These are phyloP conservation scores for Phycomyces blakesleeanus DNA, from an alignment of 192 early-diverging fungal genomes.

Conservation along the genomic window DNA sequence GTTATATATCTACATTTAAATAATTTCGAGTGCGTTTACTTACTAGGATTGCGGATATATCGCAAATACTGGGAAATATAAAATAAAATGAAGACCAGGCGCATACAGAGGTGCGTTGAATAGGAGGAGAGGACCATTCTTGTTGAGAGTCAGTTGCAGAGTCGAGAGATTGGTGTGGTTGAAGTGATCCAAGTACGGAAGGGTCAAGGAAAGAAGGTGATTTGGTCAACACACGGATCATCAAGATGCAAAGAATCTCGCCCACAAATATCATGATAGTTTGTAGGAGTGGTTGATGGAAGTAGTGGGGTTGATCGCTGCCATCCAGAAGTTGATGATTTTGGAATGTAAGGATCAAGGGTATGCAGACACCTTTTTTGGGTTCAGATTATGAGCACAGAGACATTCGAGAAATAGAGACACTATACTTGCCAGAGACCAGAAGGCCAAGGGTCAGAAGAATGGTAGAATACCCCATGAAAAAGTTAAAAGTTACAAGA, in stretches of 20 bases:
- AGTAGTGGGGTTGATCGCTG: not conserved
- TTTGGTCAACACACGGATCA: constrained; percentile 22
- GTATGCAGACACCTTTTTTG: constrained; percentile 26
- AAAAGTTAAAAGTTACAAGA: not conserved
- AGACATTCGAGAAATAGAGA: not conserved
- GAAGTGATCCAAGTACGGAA: constrained; percentile 15
- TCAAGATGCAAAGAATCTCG: constrained; percentile 24
- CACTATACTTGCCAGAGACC: constrained; percentile 9
- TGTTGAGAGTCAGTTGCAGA: not conserved
- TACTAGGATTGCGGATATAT: constrained; percentile 24
- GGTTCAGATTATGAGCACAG: not conserved
- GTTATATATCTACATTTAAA: not conserved
- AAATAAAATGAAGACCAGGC: constrained; percentile 18
- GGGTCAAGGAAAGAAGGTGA: constrained; percentile 14
- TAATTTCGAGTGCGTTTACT: not conserved
- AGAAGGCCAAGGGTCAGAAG: constrained; percentile 14
- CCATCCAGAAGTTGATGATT: constrained; percentile 8
- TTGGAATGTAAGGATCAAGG: constrained; percentile 27
- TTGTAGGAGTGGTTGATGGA: constrained; percentile 27
- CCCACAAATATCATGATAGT: constrained; percentile 31
- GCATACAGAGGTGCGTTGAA: constrained; percentile 1
- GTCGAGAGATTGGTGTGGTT: not conserved
- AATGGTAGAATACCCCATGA: not conserved
- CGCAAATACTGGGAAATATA: constrained; percentile 28
- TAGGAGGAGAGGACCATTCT: too few species aligned